Evolutionary conservation across 108 stramenopile species (phyloP), one percentile per base, ranked within the genome.

Genomic region (Nitzschia sp.): DNA sequence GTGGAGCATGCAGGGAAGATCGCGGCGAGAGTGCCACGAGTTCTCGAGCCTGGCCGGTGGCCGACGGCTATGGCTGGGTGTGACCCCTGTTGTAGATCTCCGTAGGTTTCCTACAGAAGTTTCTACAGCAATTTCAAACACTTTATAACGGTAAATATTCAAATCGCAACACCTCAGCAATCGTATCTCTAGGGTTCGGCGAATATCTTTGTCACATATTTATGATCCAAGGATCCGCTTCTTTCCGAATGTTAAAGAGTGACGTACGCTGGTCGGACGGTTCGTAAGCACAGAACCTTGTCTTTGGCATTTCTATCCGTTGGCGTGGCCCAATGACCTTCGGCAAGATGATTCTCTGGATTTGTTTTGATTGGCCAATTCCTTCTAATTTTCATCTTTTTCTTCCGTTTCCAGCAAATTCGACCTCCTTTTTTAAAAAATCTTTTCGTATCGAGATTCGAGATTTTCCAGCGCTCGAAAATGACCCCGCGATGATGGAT

Each of bases 111-210:
- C n/a, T n/a, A n/a, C n/a, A n/a, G n/a, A n/a, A n/a, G n/a, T n/a
- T n/a, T n/a, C n/a, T n/a, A n/a, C n/a, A n/a, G n/a, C n/a, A n/a
- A n/a, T n/a, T n/a, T n/a, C n/a, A n/a, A n/a, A n/a, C n/a, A n/a
- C n/a, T 1, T 19, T 17, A 11, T 45, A 61, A 61, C 60, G 60
- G 60, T 26, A 34, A 41, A 25, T 26, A 44, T 61, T 61, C 41
- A 61, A 61, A 61, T 25, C 13, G 21, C 0, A 8, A 45, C 41
- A 44, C 60, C 32, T 4, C 19, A 50, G 48, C 8, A 50, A 22
- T 50, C 48, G 48, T 50, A n/a, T 50, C 57, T 32, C 6, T 34
- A 44, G 41, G 26, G 13, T 22, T 41, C 41, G 60, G 60, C n/a
- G 11, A 25, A 50, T 50, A 16, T 19, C 9, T 41, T 41, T n/a